Base-by-base conservation (phyloP, 805 yeast genomes). In the Cyberlindnera misumaiensis region DNA sequence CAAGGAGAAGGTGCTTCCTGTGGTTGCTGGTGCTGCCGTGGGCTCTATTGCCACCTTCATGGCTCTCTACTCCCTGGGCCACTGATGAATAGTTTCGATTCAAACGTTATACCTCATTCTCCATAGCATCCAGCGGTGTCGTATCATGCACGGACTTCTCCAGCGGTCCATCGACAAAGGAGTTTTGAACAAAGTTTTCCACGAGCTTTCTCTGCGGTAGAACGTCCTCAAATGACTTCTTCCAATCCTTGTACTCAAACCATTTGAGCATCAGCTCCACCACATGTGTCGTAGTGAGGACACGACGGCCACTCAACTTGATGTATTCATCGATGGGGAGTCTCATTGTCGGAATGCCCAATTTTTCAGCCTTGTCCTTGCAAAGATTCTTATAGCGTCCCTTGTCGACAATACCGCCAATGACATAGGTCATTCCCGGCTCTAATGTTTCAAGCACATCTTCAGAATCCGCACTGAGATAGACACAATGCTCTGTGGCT, bases 391-490 rank as follows among this genome's bases (percentile, higher is more conserved):
- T 85, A 63, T 88, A 81, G 50, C 97, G 73, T 43, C 94, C 94
- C 59, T 90, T 90, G 59, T 90, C 98, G 3, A 90, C 97, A 40
- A 90, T 90, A 1, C 97, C 98, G 9, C 98, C 98, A 35, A 90
- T 78, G 31, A 90, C 76, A 50, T 90, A 90, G 0, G 94, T 84
- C 56, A 70, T 67, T 3, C 81, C 84, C 5, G 77, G 75, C 44
- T 80, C 77, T 38, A 90, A 64, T 18, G 67, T 73, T 10, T 72
- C 75, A 27, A 93, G 52, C 16, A 68, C 75, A 7, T 81, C 83
- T 8, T 80, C 83, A 0, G 96, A 81, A 52, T 90, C 98, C 0
- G 97, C 94, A 1, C 95, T 80, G 28, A 90, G 63, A 52, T 93
- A 90, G 0, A 86, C 71, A 30, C 64, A 67, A 32, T 56, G 51